Evolutionary conservation across 2,329 filamentous ascomycete species (phyloP).

Genomic region (Colletotrichum somersetense): DNA sequence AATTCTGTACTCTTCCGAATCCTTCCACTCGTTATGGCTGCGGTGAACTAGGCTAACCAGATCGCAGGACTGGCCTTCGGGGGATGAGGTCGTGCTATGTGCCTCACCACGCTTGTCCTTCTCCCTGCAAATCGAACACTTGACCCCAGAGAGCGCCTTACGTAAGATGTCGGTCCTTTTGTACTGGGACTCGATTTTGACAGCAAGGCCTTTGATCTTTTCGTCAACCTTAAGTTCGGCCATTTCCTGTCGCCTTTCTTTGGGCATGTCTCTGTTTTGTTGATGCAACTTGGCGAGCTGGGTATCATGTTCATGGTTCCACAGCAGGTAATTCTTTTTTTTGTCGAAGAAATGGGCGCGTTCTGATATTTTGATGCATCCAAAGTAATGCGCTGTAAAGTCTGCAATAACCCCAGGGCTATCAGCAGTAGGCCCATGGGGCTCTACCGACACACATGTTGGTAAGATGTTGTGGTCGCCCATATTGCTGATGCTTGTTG

Average conservation of each 20-base stretch:
- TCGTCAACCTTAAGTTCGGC: background rate
- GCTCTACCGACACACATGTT: slow-evolving; percentile 6
- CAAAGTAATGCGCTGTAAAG: slow-evolving; percentile 15
- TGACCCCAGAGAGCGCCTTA: background rate
- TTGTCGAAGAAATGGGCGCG: slow-evolving; percentile 9
- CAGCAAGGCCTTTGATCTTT: background rate
- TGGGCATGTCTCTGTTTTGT: background rate
- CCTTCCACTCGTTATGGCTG: slow-evolving; percentile 6
- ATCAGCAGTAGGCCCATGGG: background rate
- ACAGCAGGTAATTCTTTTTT: background rate
- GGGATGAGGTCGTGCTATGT: background rate
- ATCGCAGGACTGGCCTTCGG: background rate
- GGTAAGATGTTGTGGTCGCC: background rate
- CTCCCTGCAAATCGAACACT: background rate
- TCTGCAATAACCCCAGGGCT: background rate
- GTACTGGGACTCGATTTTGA: slow-evolving; percentile 8
- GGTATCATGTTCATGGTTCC: background rate
- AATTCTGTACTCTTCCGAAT: background rate
- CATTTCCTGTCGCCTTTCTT: too few relatives aligned
- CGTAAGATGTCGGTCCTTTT: slow-evolving; percentile 2
- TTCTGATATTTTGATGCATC: slow-evolving; percentile 22
- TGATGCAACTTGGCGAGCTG: background rate
- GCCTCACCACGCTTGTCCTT: background rate
- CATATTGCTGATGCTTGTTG: background rate
- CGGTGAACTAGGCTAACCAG: background rate